Conservation (phyloP, 2,329 filamentous ascomycete genomes). For the Cylindrodendrum hubeiense region DNA sequence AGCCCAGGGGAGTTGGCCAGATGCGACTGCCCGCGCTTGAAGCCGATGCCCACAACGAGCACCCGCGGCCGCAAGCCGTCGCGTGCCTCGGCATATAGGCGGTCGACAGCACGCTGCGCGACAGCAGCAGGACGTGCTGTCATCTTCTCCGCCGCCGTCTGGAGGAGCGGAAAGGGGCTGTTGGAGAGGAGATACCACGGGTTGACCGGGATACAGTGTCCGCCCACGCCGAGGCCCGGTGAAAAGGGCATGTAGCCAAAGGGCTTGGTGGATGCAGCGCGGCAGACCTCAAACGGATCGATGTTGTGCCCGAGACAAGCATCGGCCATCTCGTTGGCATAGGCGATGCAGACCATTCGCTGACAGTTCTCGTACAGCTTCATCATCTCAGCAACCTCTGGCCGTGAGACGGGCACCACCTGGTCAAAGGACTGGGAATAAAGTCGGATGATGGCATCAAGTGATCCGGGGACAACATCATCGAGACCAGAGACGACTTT, state of each 20-base stretch:
- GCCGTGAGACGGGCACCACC: conserved; percentile 61
- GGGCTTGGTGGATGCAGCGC: conserved; percentile 63
- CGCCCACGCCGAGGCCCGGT: conserved; percentile 64
- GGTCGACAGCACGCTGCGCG: conserved; percentile 51
- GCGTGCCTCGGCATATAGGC: conserved; percentile 38
- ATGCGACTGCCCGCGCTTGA: conserved; percentile 62
- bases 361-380: conserved; percentile 71
- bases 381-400: conserved; percentile 69
- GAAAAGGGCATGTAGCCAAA: conserved; percentile 64
- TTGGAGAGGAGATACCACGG: conserved; percentile 65
- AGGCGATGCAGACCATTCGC: conserved; percentile 66
- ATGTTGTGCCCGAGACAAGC: conserved; percentile 60
- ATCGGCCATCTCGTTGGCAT: conserved; percentile 69
- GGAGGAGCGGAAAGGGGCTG: conserved; percentile 60
- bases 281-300: conserved; percentile 63
- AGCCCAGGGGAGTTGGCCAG: conserved; percentile 62
- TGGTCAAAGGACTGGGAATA: conserved; percentile 62
- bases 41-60: conserved; percentile 62
- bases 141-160: conserved; percentile 59
- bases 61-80: conserved; percentile 45
- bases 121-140: conserved; percentile 55
- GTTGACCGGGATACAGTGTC: conserved; percentile 69
- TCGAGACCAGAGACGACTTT: conserved; percentile 67
- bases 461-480: conserved; percentile 58
- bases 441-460: conserved; percentile 56